Evolutionary conservation across 1,139 yeast species (phyloP), one percentile per base, ranked within the genome.

Genomic region (Blastobotrys capitulatus): DNA sequence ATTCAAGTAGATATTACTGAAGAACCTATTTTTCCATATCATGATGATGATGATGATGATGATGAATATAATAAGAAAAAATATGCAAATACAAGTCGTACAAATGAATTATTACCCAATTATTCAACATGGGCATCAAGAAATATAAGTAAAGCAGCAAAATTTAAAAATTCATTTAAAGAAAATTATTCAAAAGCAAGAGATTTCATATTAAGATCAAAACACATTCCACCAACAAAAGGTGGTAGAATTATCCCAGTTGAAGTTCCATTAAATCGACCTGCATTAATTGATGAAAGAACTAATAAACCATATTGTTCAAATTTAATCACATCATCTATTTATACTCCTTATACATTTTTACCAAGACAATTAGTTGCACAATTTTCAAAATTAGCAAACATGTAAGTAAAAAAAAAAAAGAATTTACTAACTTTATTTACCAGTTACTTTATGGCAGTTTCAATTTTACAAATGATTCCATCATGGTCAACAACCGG

Each of bases 401-500:
- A 92, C 62, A 76, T 92, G 58, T 76, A 56, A 38, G 62, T 56
- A 20, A 29, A 29, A 29, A 25, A 10, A 19, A 15, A 9, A 29
- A 27, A 29, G 15, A 18, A 2, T 13, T 10, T 9, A 34, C 52
- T 49, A 50, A 50, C 45, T 2, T n/a, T 16, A 6, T 16, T 27
- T n/a, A n/a, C n/a, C n/a, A 56, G 59, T 6, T 68, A 89, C 66
- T 89, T 92, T 67, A 69, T 92, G 77, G 75, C 81, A 9, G 94
- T 92, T 22, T 90, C 97, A 2, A 86, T 92, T 53, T 73, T 90
- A 75, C 97, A 92, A 64, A 83, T 90, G 94, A 84, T 92, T 48
- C 98, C 98, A 0, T 81, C 90, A 1, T 92, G 97, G 97, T 88
- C 97, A 2, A 89, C 98, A 2, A 92, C 98, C 0, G 98, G 97